Base-by-base conservation (phyloP, 2,329 filamentous ascomycete genomes). In the Clarireedia monteithiana region DNA sequence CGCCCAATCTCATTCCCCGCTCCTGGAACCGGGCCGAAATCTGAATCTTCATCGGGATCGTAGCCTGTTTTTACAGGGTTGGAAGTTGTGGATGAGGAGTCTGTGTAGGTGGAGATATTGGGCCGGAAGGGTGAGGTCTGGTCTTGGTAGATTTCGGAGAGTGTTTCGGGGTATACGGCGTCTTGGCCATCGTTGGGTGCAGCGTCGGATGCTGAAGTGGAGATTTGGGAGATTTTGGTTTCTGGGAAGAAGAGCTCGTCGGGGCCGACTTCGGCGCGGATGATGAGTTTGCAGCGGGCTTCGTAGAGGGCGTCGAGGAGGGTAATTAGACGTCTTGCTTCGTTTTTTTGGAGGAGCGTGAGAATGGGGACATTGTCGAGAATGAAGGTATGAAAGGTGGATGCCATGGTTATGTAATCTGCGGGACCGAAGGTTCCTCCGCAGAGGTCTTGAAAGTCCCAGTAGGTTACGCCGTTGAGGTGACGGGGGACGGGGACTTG, bases 381-480 rank as follows among this genome's bases (percentile, higher is more conserved):
- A 66, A 92, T 82, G 59, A 92, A 79, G 0, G 88, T 91, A 69
- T 91, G 87, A 68, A 85, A 92, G 15, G 81, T 86, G 1, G 87
- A 91, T 1, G 88, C 87, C 68, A 94, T 80, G 1, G 86, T 87
- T 54, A 91, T 87, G 71, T 91, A 94, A 72, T 94, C 89, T 27
- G 89, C 89, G 1, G 88, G 88, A 0, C 89, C 89, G 46, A 91
- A 83, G 1, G 76, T 75, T 5, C 71, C 73, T 58, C 78, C 77
- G 57, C 88, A 89, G 1, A 92, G 78, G 38, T 86, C 78, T 14
- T 75, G 65, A 63, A 92, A 94, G 9, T 80, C 78, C 80, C 86
- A 90, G 54, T 77, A 76, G 0, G 83, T 79, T 1, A 80, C 72
- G 17, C 84, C 82, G 26, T 78, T 71, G 59, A 78, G 71, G 39